Evolutionary conservation across 257 asterid genomes (phyloP).

Genomic region (Ilex asprella): DNA sequence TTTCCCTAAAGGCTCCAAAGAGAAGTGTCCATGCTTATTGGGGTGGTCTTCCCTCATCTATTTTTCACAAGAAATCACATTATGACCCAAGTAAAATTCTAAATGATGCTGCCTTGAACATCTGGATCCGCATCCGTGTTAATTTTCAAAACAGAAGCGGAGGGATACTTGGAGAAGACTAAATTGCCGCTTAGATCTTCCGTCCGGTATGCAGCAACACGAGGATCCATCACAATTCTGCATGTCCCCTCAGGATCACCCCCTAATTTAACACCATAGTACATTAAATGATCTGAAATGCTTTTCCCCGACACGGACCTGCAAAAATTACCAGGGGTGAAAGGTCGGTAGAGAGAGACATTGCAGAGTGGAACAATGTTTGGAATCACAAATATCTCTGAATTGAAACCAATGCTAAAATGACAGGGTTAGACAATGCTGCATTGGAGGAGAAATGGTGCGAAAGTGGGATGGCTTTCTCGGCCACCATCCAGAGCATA

Average conservation of each 20-base stretch:
- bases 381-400: neutral
- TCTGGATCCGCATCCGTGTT: conserved; percentile 18
- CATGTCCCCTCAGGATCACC: conserved; percentile 48
- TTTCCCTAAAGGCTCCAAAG: too few relatives aligned
- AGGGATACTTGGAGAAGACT: conserved; percentile 37
- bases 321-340: conserved; percentile 14
- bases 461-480: too few relatives aligned
- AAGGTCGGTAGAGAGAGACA: neutral
- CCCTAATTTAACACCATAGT: conserved; percentile 72
- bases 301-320: conserved; percentile 94
- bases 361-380: conserved; percentile 3
- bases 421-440: neutral
- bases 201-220: conserved; percentile 33
- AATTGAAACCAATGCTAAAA: conserved; percentile 1
- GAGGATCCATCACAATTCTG: conserved; percentile 57
- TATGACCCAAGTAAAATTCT: neutral
- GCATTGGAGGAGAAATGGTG: too few relatives aligned
- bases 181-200: conserved; percentile 61
- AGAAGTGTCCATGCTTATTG: too few relatives aligned
- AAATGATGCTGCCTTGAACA: conserved; percentile 15
- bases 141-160: conserved; percentile 31
- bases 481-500: too few relatives aligned
- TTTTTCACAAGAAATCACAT: too few relatives aligned
- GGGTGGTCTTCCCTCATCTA: too few relatives aligned
- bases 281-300: conserved; percentile 67